Conservation (phyloP, 441 rosid species). For the Breynia disticha region DNA sequence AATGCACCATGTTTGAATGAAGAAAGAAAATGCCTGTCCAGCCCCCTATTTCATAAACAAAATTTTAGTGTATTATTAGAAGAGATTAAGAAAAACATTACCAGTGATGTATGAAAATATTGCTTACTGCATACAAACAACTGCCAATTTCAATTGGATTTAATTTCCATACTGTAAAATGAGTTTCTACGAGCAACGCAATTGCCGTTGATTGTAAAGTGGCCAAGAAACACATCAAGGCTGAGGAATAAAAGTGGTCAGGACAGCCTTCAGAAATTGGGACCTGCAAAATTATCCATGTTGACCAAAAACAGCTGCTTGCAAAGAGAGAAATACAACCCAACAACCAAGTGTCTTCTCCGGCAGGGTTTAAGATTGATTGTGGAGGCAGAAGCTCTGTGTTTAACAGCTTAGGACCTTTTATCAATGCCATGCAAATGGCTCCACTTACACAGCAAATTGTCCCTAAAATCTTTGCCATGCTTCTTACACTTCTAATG, state of each 20-base stretch:
- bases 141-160: slow-evolving; percentile 31
- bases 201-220: slow-evolving; percentile 39
- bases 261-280: slow-evolving; percentile 38
- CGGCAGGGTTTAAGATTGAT: slow-evolving; percentile 1
- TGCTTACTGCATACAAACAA: neutral
- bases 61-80: slow-evolving; percentile 16
- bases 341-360: slow-evolving; percentile 33
- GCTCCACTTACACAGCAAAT: slow-evolving; percentile 29
- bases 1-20: slow-evolving; percentile 60
- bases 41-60: slow-evolving; percentile 14
- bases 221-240: slow-evolving; percentile 51
- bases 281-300: slow-evolving; percentile 56
- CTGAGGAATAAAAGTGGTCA: slow-evolving; percentile 41
- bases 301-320: slow-evolving; percentile 51
- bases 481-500: slow-evolving; percentile 36
- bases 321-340: slow-evolving; percentile 47
- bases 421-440: slow-evolving; percentile 18
- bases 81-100: neutral
- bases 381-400: slow-evolving; percentile 1
- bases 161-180: slow-evolving; percentile 34
- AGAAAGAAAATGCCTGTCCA: slow-evolving; percentile 26
- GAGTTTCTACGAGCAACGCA: slow-evolving; percentile 30
- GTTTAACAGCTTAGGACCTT: slow-evolving; percentile 47
- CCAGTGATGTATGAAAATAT: neutral
- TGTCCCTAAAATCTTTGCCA: slow-evolving; percentile 54